Conservation (phyloP, 2,329 filamentous ascomycete genomes). For the Hypocrella siamensis region DNA sequence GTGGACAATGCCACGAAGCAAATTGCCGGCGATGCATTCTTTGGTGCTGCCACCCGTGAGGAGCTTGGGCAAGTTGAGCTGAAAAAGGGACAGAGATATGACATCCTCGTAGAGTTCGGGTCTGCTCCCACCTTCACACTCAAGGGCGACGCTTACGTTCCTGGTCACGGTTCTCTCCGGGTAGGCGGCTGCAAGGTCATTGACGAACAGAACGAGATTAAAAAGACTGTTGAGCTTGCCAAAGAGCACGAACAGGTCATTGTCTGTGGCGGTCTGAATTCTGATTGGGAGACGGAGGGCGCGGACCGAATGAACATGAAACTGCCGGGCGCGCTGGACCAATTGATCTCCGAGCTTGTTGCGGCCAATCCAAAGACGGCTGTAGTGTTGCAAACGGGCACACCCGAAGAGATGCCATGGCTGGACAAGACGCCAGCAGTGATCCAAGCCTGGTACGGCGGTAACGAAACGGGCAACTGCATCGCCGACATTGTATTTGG, state of each 20-base stretch:
- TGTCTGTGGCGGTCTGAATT: slow-evolving; percentile 62
- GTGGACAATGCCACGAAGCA: slow-evolving; percentile 54
- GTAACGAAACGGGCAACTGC: slow-evolving; percentile 72
- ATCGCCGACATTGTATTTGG: slow-evolving; percentile 68
- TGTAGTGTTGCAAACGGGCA: slow-evolving; percentile 65
- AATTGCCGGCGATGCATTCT: slow-evolving; percentile 45
- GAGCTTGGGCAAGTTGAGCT: slow-evolving; percentile 42
- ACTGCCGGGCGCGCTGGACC: slow-evolving; percentile 57
- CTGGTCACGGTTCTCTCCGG: slow-evolving; percentile 44
- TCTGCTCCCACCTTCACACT: slow-evolving; percentile 43
- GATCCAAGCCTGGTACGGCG: slow-evolving; percentile 71
- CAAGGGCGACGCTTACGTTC: slow-evolving; percentile 29
- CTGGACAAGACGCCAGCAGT: slow-evolving; percentile 38
- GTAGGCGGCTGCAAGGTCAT: slow-evolving; percentile 45
- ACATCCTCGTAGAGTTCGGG: slow-evolving; percentile 41
- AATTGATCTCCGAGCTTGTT: slow-evolving; percentile 50
- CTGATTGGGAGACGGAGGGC: slow-evolving; percentile 70
- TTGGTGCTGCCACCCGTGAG: slow-evolving; percentile 47
- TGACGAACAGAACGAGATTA: slow-evolving; percentile 41
- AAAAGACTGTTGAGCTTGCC: slow-evolving; percentile 51
- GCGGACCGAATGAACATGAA: slow-evolving; percentile 65
- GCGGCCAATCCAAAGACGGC: slow-evolving; percentile 52
- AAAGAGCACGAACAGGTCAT: slow-evolving; percentile 61
- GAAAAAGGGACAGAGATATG: slow-evolving; percentile 42
- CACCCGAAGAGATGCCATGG: slow-evolving; percentile 61